phyloP scores from a whole-genome alignment of 2,329 filamentous ascomycete genomes.

The Penicillium sp. region DNA sequence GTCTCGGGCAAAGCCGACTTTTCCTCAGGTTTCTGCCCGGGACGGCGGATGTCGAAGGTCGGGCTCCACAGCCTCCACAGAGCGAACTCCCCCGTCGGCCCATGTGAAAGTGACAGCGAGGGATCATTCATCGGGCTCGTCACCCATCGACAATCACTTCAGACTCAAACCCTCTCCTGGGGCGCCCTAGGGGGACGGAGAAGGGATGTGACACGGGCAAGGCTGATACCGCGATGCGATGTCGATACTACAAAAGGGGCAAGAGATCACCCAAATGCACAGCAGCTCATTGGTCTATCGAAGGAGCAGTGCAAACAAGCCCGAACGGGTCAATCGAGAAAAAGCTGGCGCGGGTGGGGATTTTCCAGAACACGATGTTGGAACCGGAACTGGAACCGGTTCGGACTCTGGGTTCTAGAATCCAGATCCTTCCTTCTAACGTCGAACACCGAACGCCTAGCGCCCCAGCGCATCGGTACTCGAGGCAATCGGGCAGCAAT shows the following conservation, averaged over 20 bases:
- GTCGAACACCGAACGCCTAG: neutral
- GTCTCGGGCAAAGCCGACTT: neutral
- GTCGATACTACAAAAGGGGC: neutral
- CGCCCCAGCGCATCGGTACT: neutral
- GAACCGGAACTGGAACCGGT: neutral
- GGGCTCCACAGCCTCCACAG: constrained; percentile 11
- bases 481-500: neutral
- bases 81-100: constrained; percentile 6
- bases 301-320: constrained; percentile 10
- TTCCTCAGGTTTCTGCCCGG: neutral
- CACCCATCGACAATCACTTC: neutral
- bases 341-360: constrained; percentile 14
- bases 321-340: constrained; percentile 15
- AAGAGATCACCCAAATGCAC: constrained; percentile 6
- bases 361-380: constrained; percentile 19
- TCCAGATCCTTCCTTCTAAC: constrained; percentile 1
- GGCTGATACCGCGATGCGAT: neutral
- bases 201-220: neutral
- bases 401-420: constrained; percentile 3
- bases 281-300: neutral
- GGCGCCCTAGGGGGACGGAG: neutral
- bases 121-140: neutral
- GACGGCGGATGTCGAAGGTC: constrained; percentile 1
- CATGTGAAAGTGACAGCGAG: constrained; percentile 3
- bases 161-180: neutral